Evolutionary conservation across 108 stramenopile genomes (phyloP).

Genomic region (Fragilariopsis cylindrus): DNA sequence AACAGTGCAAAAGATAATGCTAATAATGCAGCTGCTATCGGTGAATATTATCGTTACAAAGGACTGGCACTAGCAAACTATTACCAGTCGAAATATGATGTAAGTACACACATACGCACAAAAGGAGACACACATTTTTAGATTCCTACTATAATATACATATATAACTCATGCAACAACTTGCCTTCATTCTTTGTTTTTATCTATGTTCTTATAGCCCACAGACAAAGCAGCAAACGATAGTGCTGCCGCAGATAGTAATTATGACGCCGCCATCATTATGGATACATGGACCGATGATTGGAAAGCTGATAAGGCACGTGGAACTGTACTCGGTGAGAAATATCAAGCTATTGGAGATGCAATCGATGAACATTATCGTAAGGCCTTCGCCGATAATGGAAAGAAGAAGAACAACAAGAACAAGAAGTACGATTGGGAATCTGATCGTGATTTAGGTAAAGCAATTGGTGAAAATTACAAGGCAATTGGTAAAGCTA

Average conservation of each 20-base stretch:
- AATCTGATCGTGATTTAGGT: slow-evolving; percentile 18
- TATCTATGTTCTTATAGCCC: not conserved
- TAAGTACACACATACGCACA: slow-evolving; percentile 5
- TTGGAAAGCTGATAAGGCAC: slow-evolving; percentile 17
- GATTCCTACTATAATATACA: not conserved
- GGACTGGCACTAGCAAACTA: slow-evolving; percentile 16
- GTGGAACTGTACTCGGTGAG: not conserved
- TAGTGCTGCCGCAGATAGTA: not conserved
- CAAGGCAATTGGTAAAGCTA: slow-evolving; percentile 7
- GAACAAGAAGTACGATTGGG: slow-evolving; percentile 16
- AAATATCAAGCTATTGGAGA: slow-evolving; percentile 22
- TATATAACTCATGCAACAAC: not conserved
- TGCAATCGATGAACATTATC: slow-evolving; percentile 21
- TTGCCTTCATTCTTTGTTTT: not conserved
- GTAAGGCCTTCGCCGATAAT: slow-evolving; percentile 11
- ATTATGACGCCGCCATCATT: not conserved
- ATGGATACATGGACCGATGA: slow-evolving; percentile 12
- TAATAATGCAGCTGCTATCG: slow-evolving; percentile 2
- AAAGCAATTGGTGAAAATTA: slow-evolving; percentile 18
- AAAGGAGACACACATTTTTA: not conserved
- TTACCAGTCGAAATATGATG: slow-evolving; percentile 19
- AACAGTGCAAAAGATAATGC: not conserved
- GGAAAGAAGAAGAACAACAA: not conserved
- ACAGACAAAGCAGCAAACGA: slow-evolving; percentile 2
- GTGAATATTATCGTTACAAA: slow-evolving; percentile 24